These are phyloP conservation scores for Penicillium paxilli DNA, from an alignment of 495 filamentous ascomycete species.

Conservation along the genomic window DNA sequence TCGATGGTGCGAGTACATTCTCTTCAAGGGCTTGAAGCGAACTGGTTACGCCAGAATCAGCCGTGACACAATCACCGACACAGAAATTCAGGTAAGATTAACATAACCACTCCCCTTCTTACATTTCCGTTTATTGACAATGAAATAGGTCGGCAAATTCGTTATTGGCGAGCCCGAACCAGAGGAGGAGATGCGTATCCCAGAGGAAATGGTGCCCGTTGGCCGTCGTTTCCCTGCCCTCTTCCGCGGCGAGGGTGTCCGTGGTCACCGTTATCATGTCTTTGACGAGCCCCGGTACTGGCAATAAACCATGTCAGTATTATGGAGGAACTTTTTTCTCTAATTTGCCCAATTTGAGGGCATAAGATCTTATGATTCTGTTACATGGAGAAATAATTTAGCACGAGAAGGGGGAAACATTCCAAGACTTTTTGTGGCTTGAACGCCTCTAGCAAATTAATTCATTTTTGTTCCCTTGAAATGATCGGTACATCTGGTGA, in stretches of 20 bases:
- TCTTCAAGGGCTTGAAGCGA: slow-evolving; percentile 86
- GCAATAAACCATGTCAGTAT: slow-evolving; percentile 27
- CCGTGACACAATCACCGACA: slow-evolving; percentile 91
- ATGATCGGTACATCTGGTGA: not conserved
- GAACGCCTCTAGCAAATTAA: slow-evolving; percentile 5
- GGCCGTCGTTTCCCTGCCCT: slow-evolving; percentile 83
- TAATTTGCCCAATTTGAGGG: not conserved
- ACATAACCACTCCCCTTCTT: not conserved
- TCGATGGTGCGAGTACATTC: slow-evolving; percentile 98
- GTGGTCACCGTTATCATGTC: slow-evolving; percentile 93
- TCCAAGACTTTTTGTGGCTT: slow-evolving; percentile 1
- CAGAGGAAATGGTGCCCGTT: slow-evolving; percentile 67
- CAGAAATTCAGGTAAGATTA: slow-evolving; percentile 79
- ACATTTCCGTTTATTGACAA: slow-evolving; percentile 12
- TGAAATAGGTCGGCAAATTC: slow-evolving; percentile 80
- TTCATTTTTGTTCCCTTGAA: not conserved
- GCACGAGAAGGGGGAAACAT: slow-evolving; percentile 1
- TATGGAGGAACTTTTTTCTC: not conserved
- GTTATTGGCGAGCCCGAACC: slow-evolving; percentile 71
- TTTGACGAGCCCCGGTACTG: slow-evolving; percentile 89
- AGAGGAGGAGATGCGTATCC: slow-evolving; percentile 57
- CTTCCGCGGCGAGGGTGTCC: slow-evolving; percentile 83
- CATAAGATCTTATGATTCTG: slow-evolving; percentile 1
- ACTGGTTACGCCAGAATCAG: slow-evolving; percentile 90
- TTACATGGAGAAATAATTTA: slow-evolving; percentile 6